phyloP scores from a whole-genome alignment of 345 rosid species.

The Dipteronia sinensis region DNA sequence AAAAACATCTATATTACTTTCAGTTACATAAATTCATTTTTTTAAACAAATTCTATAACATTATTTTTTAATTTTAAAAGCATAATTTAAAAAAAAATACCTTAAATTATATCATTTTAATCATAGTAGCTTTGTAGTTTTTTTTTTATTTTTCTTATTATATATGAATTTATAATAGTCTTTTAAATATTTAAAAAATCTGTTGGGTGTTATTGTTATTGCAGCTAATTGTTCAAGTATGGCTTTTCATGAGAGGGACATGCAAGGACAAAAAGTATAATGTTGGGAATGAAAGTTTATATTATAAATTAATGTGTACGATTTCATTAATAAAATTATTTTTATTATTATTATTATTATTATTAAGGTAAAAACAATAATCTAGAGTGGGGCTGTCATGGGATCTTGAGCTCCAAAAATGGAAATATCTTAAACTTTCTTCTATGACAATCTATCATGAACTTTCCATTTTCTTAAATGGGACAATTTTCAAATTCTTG shows the following conservation, averaged over 20 bases:
- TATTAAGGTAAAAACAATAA: not conserved
- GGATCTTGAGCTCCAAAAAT: conserved; percentile 3
- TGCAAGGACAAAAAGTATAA: not conserved
- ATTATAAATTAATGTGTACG: not conserved
- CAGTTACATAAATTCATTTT: no score
- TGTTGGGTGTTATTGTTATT: not conserved
- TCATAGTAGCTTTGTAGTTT: not conserved
- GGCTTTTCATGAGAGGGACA: conserved; percentile 4
- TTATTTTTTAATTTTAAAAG: no score
- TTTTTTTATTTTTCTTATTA: no score
- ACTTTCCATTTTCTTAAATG: not conserved
- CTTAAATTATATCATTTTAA: not conserved
- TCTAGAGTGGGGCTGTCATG: not conserved
- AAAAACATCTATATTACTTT: no score
- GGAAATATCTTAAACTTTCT: not conserved
- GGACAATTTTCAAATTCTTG: not conserved
- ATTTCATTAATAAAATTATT: not conserved
- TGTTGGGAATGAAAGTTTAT: not conserved
- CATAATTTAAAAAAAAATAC: no score
- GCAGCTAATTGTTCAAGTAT: not conserved
- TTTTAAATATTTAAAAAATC: no score
- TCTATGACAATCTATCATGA: not conserved
- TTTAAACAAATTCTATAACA: no score
- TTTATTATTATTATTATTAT: no score
- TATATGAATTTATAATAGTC: not conserved